phyloP scores from a whole-genome alignment of 176 grass and related monocot species.

The Raddia distichophylla region DNA sequence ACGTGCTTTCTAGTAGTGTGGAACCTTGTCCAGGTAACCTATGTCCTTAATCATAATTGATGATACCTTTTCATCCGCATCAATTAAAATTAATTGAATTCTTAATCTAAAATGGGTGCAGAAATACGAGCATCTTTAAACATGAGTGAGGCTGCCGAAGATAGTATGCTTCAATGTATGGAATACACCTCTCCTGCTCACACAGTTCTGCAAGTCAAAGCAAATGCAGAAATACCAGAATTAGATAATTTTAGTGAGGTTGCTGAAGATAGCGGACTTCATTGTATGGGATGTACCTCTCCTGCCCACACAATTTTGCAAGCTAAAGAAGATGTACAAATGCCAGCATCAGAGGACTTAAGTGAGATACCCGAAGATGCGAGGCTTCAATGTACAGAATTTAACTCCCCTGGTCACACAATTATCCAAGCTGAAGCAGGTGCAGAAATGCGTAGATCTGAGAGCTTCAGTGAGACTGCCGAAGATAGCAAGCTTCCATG shows the following conservation, averaged over 20 bases:
- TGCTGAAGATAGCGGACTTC: neutral
- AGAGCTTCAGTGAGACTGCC: constrained; percentile 36
- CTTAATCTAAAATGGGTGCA: constrained; percentile 50
- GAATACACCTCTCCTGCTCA: constrained; percentile 65
- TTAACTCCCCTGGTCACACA: constrained; percentile 54
- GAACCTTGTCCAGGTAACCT: constrained; percentile 55
- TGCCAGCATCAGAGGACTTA: constrained; percentile 43
- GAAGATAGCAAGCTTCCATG: constrained; percentile 25
- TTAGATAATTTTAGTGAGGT: constrained; percentile 33
- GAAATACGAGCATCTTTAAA: constrained; percentile 49
- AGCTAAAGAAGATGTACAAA: constrained; percentile 45
- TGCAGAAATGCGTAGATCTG: constrained; percentile 38
- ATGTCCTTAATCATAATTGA: constrained; percentile 2
- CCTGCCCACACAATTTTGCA: constrained; percentile 45
- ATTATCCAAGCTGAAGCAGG: constrained; percentile 41
- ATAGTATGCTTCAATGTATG: constrained; percentile 19
- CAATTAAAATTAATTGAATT: constrained; percentile 25
- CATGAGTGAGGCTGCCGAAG: constrained; percentile 37
- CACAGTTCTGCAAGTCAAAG: constrained; percentile 40
- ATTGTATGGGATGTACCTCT: constrained; percentile 47
- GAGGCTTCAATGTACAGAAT: constrained; percentile 44
- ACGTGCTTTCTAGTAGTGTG: constrained; percentile 33
- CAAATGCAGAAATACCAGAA: constrained; percentile 39
- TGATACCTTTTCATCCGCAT: constrained; percentile 26
- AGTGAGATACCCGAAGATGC: constrained; percentile 20